phyloP scores from a whole-genome alignment of 2,329 filamentous ascomycete genomes.

The Clathrospora elynae region DNA sequence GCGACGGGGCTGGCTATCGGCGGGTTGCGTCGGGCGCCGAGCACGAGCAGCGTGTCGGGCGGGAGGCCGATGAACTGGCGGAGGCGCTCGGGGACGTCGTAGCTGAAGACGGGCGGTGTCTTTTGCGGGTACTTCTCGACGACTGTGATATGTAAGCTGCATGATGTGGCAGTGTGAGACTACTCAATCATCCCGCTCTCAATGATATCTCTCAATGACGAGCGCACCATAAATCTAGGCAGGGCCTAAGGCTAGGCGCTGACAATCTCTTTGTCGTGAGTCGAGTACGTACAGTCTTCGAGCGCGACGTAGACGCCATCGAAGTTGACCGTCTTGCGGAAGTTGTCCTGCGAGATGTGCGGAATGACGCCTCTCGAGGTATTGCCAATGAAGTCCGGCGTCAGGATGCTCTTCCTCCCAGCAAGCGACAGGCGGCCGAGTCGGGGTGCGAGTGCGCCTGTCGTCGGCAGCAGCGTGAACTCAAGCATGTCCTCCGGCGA shows the following conservation, averaged over 20 bases:
- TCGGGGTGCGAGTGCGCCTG: constrained; percentile 59
- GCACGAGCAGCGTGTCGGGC: constrained; percentile 66
- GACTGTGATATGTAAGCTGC: constrained; percentile 60
- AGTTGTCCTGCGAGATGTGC: constrained; percentile 85
- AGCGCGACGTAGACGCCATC: constrained; percentile 77
- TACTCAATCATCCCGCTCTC: too few relatives aligned
- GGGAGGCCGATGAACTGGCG: constrained; percentile 78
- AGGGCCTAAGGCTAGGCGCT: too few relatives aligned
- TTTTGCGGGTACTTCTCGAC: constrained; percentile 62
- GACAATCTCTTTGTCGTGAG: too few relatives aligned
- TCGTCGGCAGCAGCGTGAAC: constrained; percentile 52
- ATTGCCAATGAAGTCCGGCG: constrained; percentile 79
- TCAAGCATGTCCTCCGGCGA: constrained; percentile 51
- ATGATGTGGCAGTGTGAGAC: constrained; percentile 9
- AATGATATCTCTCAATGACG: too few relatives aligned
- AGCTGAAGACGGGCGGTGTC: constrained; percentile 59
- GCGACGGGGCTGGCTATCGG: constrained; percentile 70
- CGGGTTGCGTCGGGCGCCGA: constrained; percentile 78
- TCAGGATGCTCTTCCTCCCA: constrained; percentile 71
- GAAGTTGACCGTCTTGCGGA: constrained; percentile 68
- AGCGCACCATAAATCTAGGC: too few relatives aligned
- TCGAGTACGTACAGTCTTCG: constrained; percentile 94
- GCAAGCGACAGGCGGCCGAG: constrained; percentile 69
- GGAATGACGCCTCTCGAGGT: constrained; percentile 85
- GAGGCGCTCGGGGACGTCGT: constrained; percentile 59